Evolutionary conservation across 148 eudicot species (phyloP).

Genomic region (Chenopodium album): DNA sequence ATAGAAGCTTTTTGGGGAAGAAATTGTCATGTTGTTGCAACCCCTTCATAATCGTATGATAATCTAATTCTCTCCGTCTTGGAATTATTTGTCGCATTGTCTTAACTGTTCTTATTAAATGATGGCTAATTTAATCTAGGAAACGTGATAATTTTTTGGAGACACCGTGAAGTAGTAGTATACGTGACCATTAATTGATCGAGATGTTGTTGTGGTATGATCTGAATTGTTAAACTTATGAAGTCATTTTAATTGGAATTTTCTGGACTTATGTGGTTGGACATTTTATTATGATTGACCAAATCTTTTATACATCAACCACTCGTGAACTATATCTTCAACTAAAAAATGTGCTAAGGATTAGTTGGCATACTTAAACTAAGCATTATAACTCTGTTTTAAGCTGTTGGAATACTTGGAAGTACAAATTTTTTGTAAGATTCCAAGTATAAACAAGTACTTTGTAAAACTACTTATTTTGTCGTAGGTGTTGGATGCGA

Average conservation of each 20-base stretch:
- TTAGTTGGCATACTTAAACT: conserved; percentile 5
- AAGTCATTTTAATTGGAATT: neutral
- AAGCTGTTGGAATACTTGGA: conserved; percentile 8
- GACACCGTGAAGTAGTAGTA: too few relatives aligned
- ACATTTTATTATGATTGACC: neutral
- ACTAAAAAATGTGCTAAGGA: neutral
- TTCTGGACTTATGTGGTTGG: neutral
- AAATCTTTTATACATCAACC: conserved; percentile 14
- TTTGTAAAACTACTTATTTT: conserved; percentile 4
- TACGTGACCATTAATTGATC: too few relatives aligned
- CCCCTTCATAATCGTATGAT: too few relatives aligned
- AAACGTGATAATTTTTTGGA: too few relatives aligned
- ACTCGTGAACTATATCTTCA: conserved; percentile 1
- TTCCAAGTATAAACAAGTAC: conserved; percentile 6
- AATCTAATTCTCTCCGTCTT: too few relatives aligned
- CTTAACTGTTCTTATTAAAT: neutral
- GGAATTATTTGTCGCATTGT: too few relatives aligned
- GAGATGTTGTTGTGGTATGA: neutral
- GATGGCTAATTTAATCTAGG: neutral
- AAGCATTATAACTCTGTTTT: neutral
- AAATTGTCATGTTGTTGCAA: neutral
- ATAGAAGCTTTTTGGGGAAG: conserved; percentile 17
- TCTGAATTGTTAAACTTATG: neutral
- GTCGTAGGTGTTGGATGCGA: conserved; percentile 22
- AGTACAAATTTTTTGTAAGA: neutral